Evolutionary conservation across 352 stramenopile genomes (phyloP).

Genomic region (Pythium vanterpoolii): DNA sequence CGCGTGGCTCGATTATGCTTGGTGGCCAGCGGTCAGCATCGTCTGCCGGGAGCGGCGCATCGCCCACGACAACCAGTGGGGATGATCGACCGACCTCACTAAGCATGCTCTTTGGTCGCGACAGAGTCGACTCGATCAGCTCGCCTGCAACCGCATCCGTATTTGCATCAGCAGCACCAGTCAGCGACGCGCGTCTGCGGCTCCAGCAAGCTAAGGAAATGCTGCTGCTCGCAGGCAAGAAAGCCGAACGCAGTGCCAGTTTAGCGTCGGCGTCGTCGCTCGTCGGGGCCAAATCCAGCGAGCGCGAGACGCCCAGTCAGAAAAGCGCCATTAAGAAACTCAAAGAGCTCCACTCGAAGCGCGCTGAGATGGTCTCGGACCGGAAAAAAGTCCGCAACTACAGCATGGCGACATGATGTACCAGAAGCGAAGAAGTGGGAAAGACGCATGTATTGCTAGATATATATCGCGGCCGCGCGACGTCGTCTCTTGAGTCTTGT

Average conservation of each 20-base stretch:
- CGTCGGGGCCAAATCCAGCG: conserved; percentile 29
- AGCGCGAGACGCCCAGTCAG: conserved; percentile 63
- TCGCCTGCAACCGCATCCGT: conserved; percentile 15
- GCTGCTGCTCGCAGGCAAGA: conserved; percentile 61
- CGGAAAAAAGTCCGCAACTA: conserved; percentile 84
- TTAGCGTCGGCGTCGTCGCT: conserved; percentile 32
- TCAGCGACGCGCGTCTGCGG: conserved; percentile 57
- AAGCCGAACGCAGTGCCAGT: conserved; percentile 35
- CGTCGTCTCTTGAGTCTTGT: not conserved
- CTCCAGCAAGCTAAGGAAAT: conserved; percentile 76
- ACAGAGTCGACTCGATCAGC: conserved; percentile 24
- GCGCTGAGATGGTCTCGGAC: conserved; percentile 69
- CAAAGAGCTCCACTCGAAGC: conserved; percentile 68
- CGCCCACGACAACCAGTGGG: not conserved
- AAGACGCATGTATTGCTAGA: conserved; percentile 23
- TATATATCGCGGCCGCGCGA: conserved; percentile 8
- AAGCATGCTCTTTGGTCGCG: conserved; percentile 32
- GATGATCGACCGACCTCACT: conserved; percentile 17
- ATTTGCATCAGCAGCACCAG: conserved; percentile 32
- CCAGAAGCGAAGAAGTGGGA: not conserved
- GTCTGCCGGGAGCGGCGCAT: not conserved
- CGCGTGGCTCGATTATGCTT: not conserved
- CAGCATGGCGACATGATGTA: conserved; percentile 38
- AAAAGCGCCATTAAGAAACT: conserved; percentile 60
- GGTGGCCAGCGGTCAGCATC: not conserved